Evolutionary conservation across 257 asterid genomes (phyloP).

Genomic region (Solanum habrochaites): DNA sequence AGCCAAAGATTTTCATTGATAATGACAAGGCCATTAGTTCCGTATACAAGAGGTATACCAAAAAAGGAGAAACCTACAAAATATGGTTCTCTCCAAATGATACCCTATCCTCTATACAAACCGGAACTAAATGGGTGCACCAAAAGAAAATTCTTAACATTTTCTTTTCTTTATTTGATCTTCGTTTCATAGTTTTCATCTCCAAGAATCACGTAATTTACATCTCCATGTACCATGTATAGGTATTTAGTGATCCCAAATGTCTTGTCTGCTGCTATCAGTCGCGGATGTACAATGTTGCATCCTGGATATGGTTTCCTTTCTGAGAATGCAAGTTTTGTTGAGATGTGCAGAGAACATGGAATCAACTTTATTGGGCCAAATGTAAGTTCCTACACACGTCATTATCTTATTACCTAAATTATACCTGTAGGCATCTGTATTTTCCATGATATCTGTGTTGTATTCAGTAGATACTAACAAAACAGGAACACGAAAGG

Average conservation of each 20-base stretch:
- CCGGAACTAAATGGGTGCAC: not conserved
- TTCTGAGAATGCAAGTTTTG: conserved; percentile 92
- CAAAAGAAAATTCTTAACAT: not conserved
- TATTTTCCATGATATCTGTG: not conserved
- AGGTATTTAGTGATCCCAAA: conserved; percentile 81
- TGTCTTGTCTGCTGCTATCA: conserved; percentile 88
- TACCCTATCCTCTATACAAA: not conserved
- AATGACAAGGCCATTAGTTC: not conserved
- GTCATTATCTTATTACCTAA: not conserved
- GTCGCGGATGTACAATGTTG: conserved; percentile 90
- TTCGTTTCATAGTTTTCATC: not conserved
- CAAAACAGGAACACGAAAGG: not conserved
- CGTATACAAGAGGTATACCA: not conserved
- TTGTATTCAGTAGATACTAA: not conserved
- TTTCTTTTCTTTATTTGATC: not conserved
- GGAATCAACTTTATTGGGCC: conserved; percentile 96
- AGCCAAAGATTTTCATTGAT: not conserved
- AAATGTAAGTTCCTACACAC: conserved; percentile 42
- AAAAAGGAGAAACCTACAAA: not conserved
- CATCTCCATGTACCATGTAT: conserved; percentile 4
- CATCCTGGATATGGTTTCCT: conserved; percentile 99
- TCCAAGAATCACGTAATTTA: not conserved
- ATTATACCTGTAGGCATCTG: not conserved
- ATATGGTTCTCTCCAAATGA: not conserved
- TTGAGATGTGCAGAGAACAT: conserved; percentile 88